These are phyloP conservation scores for Aspergillus proliferans DNA, from an alignment of 2,329 filamentous ascomycete species.

Conservation along the genomic window DNA sequence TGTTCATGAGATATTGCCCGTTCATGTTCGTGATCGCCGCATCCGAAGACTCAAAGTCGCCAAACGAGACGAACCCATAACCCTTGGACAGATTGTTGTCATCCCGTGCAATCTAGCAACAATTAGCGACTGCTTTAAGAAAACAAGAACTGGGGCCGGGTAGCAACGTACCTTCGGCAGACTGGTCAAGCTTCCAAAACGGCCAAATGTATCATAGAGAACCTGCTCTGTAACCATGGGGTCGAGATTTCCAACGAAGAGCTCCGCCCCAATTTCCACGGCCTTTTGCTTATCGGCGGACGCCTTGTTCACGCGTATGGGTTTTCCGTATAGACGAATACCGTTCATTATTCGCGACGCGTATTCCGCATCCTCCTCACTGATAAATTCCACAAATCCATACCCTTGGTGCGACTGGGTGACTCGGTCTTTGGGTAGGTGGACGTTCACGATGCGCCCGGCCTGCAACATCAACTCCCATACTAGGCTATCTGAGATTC, in stretches of 20 bases:
- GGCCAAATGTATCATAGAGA: slow-evolving; percentile 88
- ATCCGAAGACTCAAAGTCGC: slow-evolving; percentile 88
- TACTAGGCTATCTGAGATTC: slow-evolving; percentile 79
- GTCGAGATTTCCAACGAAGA: slow-evolving; percentile 95
- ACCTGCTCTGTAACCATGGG: slow-evolving; percentile 92
- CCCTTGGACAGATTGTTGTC: slow-evolving; percentile 85
- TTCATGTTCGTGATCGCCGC: slow-evolving; percentile 89
- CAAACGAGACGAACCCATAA: slow-evolving; percentile 92
- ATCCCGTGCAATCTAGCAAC: slow-evolving; percentile 63
- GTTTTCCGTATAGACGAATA: slow-evolving; percentile 86
- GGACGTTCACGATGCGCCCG: slow-evolving; percentile 94
- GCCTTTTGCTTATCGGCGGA: slow-evolving; percentile 90
- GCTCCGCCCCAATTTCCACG: slow-evolving; percentile 88
- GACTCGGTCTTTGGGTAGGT: slow-evolving; percentile 95
- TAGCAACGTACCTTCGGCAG: slow-evolving; percentile 65
- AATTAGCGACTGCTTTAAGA: slow-evolving; percentile 18
- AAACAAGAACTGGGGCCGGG: not conserved
- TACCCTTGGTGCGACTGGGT: slow-evolving; percentile 96
- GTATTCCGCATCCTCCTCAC: slow-evolving; percentile 92
- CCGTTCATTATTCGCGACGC: slow-evolving; percentile 95
- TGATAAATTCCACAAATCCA: slow-evolving; percentile 97
- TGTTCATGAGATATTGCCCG: slow-evolving; percentile 93
- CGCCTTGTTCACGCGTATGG: slow-evolving; percentile 91
- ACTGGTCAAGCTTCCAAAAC: slow-evolving; percentile 79
- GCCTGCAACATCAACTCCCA: slow-evolving; percentile 99